phyloP scores from a whole-genome alignment of 768 basidiomycete genomes.

The Mycena capillaripes region DNA sequence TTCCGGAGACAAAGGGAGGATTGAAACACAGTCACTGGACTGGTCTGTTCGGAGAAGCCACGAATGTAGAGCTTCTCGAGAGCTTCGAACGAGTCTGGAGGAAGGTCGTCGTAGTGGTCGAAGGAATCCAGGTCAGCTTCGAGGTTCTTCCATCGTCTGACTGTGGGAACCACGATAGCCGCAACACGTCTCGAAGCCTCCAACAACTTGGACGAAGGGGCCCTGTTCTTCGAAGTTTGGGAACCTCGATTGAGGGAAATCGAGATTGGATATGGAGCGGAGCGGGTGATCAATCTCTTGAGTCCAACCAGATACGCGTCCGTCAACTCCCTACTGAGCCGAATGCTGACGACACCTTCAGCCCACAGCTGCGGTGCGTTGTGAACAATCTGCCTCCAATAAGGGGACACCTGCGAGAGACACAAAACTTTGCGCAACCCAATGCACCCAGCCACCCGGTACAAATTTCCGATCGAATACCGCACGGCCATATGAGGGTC shows the following conservation, averaged over 20 bases:
- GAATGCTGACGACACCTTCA: not conserved
- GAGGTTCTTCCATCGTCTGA: not conserved
- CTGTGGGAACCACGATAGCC: not conserved
- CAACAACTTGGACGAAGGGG: not conserved
- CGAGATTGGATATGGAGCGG: not conserved
- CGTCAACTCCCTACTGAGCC: not conserved
- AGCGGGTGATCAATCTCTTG: not conserved
- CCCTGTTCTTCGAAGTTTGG: too few species aligned
- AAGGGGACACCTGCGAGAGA: slow-evolving; percentile 12
- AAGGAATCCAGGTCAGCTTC: not conserved
- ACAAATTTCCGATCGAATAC: too few species aligned
- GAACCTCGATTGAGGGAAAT: not conserved
- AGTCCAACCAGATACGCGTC: not conserved
- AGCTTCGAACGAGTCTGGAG: not conserved
- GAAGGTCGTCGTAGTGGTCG: not conserved
- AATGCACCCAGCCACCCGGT: not conserved
- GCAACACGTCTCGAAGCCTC: not conserved
- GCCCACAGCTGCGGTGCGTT: slow-evolving; percentile 16
- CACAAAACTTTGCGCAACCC: not conserved
- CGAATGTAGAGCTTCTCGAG: slow-evolving; percentile 7
- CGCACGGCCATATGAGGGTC: too few species aligned
- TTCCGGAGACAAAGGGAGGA: slow-evolving; percentile 3
- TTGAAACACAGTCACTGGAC: not conserved
- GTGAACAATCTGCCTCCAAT: slow-evolving; percentile 14
- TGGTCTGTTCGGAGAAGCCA: not conserved